A percentile compares a stretch with the other conserved stretches of the same genome.
Evolutionary conservation across 257 asterid genomes (phyloP).

Genomic region (Solanum gandarillasii): DNA sequence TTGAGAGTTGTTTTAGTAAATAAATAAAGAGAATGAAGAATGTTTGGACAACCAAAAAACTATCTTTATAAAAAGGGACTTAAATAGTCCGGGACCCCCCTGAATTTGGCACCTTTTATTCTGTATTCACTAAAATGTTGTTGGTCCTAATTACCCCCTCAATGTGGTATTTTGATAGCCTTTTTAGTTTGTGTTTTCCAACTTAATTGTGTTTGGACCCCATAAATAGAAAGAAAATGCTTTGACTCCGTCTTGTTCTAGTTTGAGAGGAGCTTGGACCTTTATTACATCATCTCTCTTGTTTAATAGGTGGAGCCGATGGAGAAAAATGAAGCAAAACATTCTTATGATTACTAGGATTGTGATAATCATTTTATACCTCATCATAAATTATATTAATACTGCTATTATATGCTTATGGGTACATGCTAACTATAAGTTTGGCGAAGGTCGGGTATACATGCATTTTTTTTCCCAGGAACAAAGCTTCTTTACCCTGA

Average conservation of each 20-base stretch:
- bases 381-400: not conserved
- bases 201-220: not conserved
- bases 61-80: not conserved
- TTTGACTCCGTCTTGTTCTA: not conserved
- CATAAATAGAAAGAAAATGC: not conserved
- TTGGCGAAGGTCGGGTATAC: not conserved
- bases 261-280: not conserved
- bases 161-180: not conserved
- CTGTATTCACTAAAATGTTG: not conserved
- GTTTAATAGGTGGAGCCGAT: not conserved
- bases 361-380: not conserved
- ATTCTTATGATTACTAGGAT: not conserved
- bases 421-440: not conserved
- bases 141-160: not conserved
- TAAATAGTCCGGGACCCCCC: not conserved
- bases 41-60: not conserved
- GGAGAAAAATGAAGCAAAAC: not conserved
- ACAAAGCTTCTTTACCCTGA: not conserved
- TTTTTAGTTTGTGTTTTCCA: not conserved
- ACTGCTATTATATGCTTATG: not conserved
- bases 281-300: not conserved
- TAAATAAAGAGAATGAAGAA: not conserved
- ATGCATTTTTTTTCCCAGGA: not conserved
- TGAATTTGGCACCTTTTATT: not conserved
- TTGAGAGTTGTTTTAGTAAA: not conserved